Evolutionary conservation across 805 yeast species (phyloP).

Genomic region (Myxozyma sirexii): DNA sequence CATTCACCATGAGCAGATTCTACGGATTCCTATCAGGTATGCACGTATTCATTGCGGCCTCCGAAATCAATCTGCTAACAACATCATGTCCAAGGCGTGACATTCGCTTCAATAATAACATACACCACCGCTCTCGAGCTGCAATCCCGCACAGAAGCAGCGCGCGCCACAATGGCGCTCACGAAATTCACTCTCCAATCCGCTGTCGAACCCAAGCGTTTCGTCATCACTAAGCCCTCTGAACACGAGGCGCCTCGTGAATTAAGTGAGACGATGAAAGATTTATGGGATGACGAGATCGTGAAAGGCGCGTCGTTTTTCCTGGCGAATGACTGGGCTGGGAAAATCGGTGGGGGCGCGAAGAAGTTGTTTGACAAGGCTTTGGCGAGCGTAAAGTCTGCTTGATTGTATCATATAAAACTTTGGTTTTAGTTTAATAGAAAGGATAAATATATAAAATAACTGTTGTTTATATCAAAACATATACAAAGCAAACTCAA

Average conservation of each 20-base stretch:
- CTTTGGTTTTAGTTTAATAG: neutral
- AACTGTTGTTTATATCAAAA: too few relatives aligned
- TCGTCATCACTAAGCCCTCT: constrained; percentile 9
- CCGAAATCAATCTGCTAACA: neutral
- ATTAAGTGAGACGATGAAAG: constrained; percentile 64
- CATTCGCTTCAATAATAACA: constrained; percentile 63
- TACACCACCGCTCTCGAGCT: constrained; percentile 64
- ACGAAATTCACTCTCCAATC: constrained; percentile 55
- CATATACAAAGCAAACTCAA: neutral
- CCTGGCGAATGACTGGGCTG: constrained; percentile 14
- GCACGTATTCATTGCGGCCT: constrained; percentile 1
- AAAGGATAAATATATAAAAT: neutral
- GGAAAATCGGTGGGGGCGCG: constrained; percentile 5
- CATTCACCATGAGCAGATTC: constrained; percentile 50
- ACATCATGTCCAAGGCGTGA: constrained; percentile 50
- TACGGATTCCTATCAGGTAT: constrained; percentile 61
- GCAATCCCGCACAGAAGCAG: constrained; percentile 50
- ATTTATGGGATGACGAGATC: constrained; percentile 78
- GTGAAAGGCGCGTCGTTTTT: constrained; percentile 65
- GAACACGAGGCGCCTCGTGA: constrained; percentile 46
- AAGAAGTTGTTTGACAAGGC: constrained; percentile 1
- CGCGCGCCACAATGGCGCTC: constrained; percentile 52
- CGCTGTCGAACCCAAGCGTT: constrained; percentile 10
- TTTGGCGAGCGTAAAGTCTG: neutral
- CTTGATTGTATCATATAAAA: neutral